phyloP scores from a whole-genome alignment of 306 rosid genomes.

The Trifolium subterraneum region DNA sequence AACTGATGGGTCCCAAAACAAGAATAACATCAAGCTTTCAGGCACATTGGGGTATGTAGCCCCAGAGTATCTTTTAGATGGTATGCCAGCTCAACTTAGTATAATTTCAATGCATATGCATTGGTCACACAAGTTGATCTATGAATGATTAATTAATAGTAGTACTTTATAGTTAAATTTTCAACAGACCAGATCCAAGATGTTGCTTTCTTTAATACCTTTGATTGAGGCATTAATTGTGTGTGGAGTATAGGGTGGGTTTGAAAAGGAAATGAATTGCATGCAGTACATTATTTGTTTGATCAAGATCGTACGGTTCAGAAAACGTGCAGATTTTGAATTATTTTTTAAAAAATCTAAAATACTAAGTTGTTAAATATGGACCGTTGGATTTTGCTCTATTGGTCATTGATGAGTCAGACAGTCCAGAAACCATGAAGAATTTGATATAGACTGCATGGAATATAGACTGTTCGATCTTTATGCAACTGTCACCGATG shows the following conservation, averaged over 20 bases:
- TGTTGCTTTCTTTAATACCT: conserved; percentile 10
- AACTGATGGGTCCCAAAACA: conserved; percentile 81
- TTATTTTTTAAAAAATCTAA: no score
- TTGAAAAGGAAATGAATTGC: conserved; percentile 19
- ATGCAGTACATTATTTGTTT: background rate
- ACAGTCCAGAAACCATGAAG: background rate
- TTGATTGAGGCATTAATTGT: conserved; percentile 47
- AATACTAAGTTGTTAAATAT: no score
- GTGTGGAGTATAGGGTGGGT: conserved; percentile 23
- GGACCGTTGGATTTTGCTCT: no score
- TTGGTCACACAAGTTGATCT: conserved; percentile 31
- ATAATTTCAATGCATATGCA: conserved; percentile 40
- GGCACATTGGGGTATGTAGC: conserved; percentile 97
- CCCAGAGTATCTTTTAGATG: conserved; percentile 96
- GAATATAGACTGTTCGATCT: background rate
- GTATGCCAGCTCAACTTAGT: conserved; percentile 64
- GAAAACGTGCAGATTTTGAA: no score
- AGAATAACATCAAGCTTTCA: conserved; percentile 82
- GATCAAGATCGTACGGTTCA: background rate
- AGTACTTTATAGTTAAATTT: conserved; percentile 35
- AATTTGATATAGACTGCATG: no score
- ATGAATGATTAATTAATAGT: conserved; percentile 5
- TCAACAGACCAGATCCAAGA: conserved; percentile 46
- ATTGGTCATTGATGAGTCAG: no score
- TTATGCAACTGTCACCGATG: background rate